Conservation (phyloP, 1,284 basidiomycete species). For the Trichosporon sp. region DNA sequence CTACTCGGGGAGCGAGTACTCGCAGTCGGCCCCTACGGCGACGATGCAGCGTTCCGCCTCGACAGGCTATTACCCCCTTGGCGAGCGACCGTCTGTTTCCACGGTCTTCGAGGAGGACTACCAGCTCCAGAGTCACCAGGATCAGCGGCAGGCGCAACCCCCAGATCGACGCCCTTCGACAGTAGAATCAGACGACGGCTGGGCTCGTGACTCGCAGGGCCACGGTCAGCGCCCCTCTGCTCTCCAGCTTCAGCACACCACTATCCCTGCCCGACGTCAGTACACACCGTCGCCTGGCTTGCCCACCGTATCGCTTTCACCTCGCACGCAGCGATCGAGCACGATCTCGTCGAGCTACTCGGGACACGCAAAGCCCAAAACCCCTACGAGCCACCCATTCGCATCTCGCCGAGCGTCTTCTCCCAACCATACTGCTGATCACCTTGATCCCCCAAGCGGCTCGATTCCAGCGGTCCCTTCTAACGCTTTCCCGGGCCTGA, state of each 20-base stretch:
- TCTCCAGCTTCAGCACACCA: neutral
- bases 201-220: neutral
- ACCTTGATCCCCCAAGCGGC: slow-evolving; percentile 3
- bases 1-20: neutral
- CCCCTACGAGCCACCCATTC: slow-evolving; percentile 30
- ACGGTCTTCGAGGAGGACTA: slow-evolving; percentile 16
- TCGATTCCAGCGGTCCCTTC: slow-evolving; percentile 7
- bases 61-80: neutral
- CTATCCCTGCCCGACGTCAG: neutral
- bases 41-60: neutral
- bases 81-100: slow-evolving; percentile 8
- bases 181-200: neutral
- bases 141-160: neutral
- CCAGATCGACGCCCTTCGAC: neutral
- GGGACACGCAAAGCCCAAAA: slow-evolving; percentile 18
- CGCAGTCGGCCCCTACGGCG: neutral
- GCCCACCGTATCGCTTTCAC: neutral
- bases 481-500: slow-evolving; percentile 27
- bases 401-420: slow-evolving; percentile 17
- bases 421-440: slow-evolving; percentile 10
- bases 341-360: slow-evolving; percentile 26
- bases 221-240: neutral
- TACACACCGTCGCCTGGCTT: neutral
- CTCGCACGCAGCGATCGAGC: slow-evolving; percentile 10
- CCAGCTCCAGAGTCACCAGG: neutral